phyloP scores from a whole-genome alignment of 2,329 filamentous ascomycete genomes.

The Byssochlamys sp. region DNA sequence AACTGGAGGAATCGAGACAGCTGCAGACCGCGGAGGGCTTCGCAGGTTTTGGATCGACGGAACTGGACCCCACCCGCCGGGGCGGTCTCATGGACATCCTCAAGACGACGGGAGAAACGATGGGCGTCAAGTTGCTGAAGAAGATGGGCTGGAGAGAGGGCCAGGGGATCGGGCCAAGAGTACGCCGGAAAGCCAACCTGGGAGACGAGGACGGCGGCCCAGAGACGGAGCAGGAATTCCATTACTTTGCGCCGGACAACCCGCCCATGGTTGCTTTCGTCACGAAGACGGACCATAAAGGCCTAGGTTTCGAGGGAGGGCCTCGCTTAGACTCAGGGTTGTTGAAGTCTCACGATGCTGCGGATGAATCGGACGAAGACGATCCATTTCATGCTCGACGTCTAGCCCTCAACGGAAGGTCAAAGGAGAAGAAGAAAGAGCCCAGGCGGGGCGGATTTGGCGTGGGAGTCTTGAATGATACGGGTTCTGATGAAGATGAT shows the following conservation, averaged over 20 bases:
- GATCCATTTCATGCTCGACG: conserved; percentile 30
- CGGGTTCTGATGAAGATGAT: conserved; percentile 88
- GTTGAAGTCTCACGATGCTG: conserved; percentile 10
- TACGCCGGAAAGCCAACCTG: conserved; percentile 63
- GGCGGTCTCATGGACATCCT: conserved; percentile 63
- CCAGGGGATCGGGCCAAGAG: conserved; percentile 81
- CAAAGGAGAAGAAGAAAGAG: conserved; percentile 49
- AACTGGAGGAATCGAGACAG: conserved; percentile 67
- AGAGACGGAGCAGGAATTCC: conserved; percentile 41
- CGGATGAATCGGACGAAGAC: conserved; percentile 22
- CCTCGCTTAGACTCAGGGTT: conserved; percentile 18
- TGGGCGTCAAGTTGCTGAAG: conserved; percentile 74
- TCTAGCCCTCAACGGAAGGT: conserved; percentile 20
- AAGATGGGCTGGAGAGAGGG: conserved; percentile 95
- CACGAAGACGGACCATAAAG: conserved; percentile 38
- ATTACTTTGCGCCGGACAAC: conserved; percentile 81
- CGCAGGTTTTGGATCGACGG: conserved; percentile 62
- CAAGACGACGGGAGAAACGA: conserved; percentile 64
- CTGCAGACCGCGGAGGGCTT: conserved; percentile 67
- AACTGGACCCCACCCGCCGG: conserved; percentile 43
- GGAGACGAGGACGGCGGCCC: conserved; percentile 38
- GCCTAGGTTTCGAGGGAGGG: conserved; percentile 38
- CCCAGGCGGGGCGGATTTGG: conserved; percentile 61
- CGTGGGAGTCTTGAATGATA: conserved; percentile 82
- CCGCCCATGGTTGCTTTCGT: conserved; percentile 50